These are phyloP conservation scores for Chytridium lagenaria DNA, from an alignment of 371 early-diverging fungal species.

Conservation along the genomic window DNA sequence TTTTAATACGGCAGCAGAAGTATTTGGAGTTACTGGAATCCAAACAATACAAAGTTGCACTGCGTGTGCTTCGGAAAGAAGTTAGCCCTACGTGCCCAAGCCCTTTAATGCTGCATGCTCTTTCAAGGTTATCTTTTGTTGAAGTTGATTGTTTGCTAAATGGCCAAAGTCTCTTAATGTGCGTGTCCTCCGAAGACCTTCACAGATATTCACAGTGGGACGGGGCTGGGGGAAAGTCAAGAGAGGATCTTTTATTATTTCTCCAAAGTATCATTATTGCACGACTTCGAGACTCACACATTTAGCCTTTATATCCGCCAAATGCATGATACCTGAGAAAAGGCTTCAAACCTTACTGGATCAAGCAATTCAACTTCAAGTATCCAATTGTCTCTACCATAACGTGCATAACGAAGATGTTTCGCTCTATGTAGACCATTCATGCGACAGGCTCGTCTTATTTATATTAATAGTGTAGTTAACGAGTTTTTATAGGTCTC, in stretches of 20 bases:
- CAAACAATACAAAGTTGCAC: slow-evolving; percentile 65
- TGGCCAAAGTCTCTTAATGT: slow-evolving; percentile 38
- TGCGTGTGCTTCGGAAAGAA: slow-evolving; percentile 74
- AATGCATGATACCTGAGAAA: slow-evolving; percentile 85
- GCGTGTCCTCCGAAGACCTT: slow-evolving; percentile 28
- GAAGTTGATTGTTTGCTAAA: slow-evolving; percentile 6
- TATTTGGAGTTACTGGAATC: slow-evolving; percentile 80
- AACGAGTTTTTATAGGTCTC: slow-evolving; percentile 37
- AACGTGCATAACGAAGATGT: slow-evolving; percentile 63
- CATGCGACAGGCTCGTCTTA: slow-evolving; percentile 70
- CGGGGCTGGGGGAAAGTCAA: slow-evolving; percentile 74
- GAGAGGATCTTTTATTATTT: slow-evolving; percentile 20
- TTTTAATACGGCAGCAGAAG: slow-evolving; percentile 80
- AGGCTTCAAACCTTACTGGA: slow-evolving; percentile 79
- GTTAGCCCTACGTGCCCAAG: slow-evolving; percentile 72
- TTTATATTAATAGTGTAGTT: not conserved
- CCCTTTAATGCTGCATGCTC: slow-evolving; percentile 58
- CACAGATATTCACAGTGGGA: slow-evolving; percentile 76
- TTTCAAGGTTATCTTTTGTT: slow-evolving; percentile 56
- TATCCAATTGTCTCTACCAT: slow-evolving; percentile 83
- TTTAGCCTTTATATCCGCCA: slow-evolving; percentile 74
- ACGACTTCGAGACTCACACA: not conserved
- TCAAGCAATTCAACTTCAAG: slow-evolving; percentile 82
- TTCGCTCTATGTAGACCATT: slow-evolving; percentile 77
- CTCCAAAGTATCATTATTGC: slow-evolving; percentile 28